A percentile compares a stretch with the other conserved stretches of the same genome.
Conservation (phyloP, 495 filamentous ascomycete species). For the Neurospora terricola region DNA sequence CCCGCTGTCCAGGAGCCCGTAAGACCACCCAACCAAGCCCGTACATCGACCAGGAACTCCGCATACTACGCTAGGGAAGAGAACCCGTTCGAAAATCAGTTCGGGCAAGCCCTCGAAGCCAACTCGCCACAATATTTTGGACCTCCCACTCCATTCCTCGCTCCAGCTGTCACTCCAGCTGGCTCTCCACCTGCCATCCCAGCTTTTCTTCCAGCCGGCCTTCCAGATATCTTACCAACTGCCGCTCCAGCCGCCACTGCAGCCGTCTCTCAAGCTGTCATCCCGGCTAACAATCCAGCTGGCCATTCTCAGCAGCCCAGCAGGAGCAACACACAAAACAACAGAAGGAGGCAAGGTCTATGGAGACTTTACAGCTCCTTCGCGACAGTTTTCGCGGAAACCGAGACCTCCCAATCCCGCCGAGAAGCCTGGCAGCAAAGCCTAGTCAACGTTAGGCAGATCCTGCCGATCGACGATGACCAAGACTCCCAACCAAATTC, state of each 20-base stretch:
- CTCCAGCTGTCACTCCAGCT: not conserved
- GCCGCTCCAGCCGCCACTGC: not conserved
- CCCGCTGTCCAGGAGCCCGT: not conserved
- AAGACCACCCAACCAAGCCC: not conserved
- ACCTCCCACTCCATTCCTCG: not conserved
- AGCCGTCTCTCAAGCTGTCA: not conserved
- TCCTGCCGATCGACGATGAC: not conserved
- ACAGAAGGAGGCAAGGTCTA: not conserved
- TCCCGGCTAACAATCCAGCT: not conserved
- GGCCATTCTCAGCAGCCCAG: not conserved
- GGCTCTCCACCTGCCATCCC: not conserved
- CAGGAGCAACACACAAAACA: not conserved
- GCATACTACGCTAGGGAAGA: not conserved
- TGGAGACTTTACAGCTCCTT: not conserved
- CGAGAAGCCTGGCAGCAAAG: not conserved
- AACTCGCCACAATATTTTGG: not conserved
- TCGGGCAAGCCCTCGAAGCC: not conserved
- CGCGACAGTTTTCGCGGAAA: not conserved
- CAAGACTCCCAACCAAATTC: not conserved
- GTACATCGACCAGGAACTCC: not conserved
- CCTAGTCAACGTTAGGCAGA: not conserved
- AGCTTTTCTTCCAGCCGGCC: no score
- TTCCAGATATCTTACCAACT: no score
- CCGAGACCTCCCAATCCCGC: not conserved
- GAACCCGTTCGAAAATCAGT: not conserved